Evolutionary conservation across 208 protist species (phyloP), one percentile per base, ranked within the genome.

Genomic region (Trypanosoma mega): DNA sequence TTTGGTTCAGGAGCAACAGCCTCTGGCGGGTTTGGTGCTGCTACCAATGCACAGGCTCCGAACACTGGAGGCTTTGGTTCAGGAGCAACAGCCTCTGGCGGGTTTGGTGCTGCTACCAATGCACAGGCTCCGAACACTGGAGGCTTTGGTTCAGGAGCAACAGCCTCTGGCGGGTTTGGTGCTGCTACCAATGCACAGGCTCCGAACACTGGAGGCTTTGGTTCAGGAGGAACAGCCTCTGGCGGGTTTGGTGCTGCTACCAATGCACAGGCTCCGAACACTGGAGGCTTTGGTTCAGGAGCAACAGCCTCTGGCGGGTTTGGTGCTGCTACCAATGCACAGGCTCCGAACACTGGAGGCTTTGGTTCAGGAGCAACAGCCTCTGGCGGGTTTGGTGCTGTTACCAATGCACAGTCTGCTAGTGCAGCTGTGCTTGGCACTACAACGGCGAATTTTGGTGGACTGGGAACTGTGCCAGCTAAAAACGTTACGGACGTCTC

Each of bases 261-360:
- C 7, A 43, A 59, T 23, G 27, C 59, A 58, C 9, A 57, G 20
- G 62, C 56, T 5, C n/a, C 63, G 52, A 41, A 14, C 14, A 21
- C 63, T 53, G 54, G 26, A 27, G 68, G 68, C 26, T 80, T 80
- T 48, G 68, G 68, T 27, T 36, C 68, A 23, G 24, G 47, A 21
- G 20, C 44, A 4, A 31, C 63, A 71, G 11, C 65, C 14, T n/a
- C 8, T 24, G 45, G 24, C 12, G 45, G 45, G 12, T 50, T 50
- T 30, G 45, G 45, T 24, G 12, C 24, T n/a, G 14, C 65, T 7
- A 18, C 63, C 7, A 43, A 59, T 23, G 27, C 59, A 58, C 9
- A 57, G 20, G 53, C 56, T 5, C n/a, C 63, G 52, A 41, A 14
- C 29, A 36, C 20, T 61, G 49, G 37, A 23, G 63, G 45, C 26